Conservation (phyloP, 2,329 filamentous ascomycete species). For the Ophiocordyceps camponoti-saundersi region DNA sequence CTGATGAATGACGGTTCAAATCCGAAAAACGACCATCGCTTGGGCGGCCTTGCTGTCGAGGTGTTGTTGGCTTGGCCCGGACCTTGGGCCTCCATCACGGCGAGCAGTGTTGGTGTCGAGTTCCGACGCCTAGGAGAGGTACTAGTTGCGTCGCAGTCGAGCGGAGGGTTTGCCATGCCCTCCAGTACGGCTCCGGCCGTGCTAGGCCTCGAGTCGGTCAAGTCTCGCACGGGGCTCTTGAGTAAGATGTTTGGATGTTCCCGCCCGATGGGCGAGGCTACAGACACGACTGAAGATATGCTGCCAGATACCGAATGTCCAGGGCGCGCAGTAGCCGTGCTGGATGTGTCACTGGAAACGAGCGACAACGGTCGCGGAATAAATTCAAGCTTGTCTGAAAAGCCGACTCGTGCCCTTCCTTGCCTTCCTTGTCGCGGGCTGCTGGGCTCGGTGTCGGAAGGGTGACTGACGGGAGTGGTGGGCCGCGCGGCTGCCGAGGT, state of each 20-base stretch:
- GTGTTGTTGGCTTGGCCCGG: slow-evolving; percentile 23
- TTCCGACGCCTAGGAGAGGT: slow-evolving; percentile 34
- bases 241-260: slow-evolving; percentile 19
- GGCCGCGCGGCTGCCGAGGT: background rate
- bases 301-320: slow-evolving; percentile 64
- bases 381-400: slow-evolving; percentile 70
- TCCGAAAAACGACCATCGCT: slow-evolving; percentile 45
- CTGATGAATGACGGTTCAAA: slow-evolving; percentile 34
- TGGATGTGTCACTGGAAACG: slow-evolving; percentile 71
- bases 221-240: slow-evolving; percentile 22
- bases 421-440: slow-evolving; percentile 13
- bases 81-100: slow-evolving; percentile 18
- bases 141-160: slow-evolving; percentile 5
- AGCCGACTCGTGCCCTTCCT: slow-evolving; percentile 53
- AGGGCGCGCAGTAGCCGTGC: slow-evolving; percentile 51
- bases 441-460: slow-evolving; percentile 2
- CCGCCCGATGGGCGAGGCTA: slow-evolving; percentile 25
- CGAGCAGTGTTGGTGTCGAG: slow-evolving; percentile 38
- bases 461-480: slow-evolving; percentile 1
- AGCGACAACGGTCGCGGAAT: slow-evolving; percentile 70
- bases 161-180: slow-evolving; percentile 11
- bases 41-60: slow-evolving; percentile 32
- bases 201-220: slow-evolving; percentile 41
- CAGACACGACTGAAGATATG: slow-evolving; percentile 60
- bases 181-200: slow-evolving; percentile 58